phyloP scores from a whole-genome alignment of 1,284 basidiomycete species.

The Marasmius sp. region DNA sequence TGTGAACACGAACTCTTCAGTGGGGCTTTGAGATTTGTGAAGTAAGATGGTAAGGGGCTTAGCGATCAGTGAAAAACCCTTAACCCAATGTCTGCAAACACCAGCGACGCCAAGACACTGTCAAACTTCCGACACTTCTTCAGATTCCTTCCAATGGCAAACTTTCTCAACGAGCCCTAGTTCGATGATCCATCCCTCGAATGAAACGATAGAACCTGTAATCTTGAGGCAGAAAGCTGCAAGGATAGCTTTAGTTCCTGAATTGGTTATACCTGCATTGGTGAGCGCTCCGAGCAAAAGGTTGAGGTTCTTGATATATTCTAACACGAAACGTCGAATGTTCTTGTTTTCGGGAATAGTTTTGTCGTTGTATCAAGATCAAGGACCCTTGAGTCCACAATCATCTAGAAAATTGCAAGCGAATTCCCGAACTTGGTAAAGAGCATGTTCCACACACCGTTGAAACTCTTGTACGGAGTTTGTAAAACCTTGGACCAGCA shows the following conservation, averaged over 20 bases:
- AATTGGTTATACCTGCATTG: constrained; percentile 26
- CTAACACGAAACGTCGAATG: no score
- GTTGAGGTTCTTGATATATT: constrained; percentile 13
- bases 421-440: not conserved
- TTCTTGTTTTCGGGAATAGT: no score
- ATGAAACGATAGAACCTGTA: constrained; percentile 26
- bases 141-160: no score
- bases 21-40: constrained; percentile 2
- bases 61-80: constrained; percentile 14
- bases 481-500: not conserved
- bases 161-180: no score
- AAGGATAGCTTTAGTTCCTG: constrained; percentile 24
- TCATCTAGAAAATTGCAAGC: not conserved
- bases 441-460: constrained; percentile 17
- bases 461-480: not conserved
- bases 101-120: no score
- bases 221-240: constrained; percentile 23
- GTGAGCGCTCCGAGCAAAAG: constrained; percentile 20
- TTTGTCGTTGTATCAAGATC: no score
- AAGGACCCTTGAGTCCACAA: not conserved
- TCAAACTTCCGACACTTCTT: no score
- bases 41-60: constrained; percentile 27
- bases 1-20: constrained; percentile 19
- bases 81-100: no score
- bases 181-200: constrained; percentile 27